Evolutionary conservation across 2,329 filamentous ascomycete genomes (phyloP).

Genomic region (Chrysoporthe cubensis): DNA sequence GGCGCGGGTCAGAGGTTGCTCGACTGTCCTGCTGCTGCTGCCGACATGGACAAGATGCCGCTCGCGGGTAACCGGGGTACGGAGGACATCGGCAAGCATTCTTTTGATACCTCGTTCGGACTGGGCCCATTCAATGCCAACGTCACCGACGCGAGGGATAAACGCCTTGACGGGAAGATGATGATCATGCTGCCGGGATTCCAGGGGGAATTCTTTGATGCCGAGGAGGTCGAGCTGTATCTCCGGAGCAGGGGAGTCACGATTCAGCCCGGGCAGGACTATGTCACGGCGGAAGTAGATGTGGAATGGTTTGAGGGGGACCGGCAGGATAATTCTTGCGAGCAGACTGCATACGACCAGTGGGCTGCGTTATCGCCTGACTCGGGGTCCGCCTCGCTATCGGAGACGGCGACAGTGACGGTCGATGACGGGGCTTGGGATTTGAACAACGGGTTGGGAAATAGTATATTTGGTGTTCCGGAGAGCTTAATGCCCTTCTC

Average conservation of each 20-base stretch:
- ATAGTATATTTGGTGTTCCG: background rate
- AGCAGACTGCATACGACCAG: background rate
- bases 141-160: conserved; percentile 46
- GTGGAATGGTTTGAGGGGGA: conserved; percentile 43
- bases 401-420: conserved; percentile 7
- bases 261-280: conserved; percentile 64
- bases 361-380: background rate
- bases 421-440: background rate
- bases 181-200: conserved; percentile 62
- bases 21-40: background rate
- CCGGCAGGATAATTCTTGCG: background rate
- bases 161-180: conserved; percentile 51
- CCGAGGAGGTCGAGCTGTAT: conserved; percentile 77
- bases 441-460: background rate
- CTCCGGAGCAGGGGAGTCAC: conserved; percentile 65
- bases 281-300: conserved; percentile 62
- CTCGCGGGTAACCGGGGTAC: conserved; percentile 45
- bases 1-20: conserved; percentile 22
- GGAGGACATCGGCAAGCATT: conserved; percentile 33
- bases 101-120: conserved; percentile 42
- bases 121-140: conserved; percentile 54
- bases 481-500: background rate
- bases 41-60: conserved; percentile 19
- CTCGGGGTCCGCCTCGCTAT: background rate
- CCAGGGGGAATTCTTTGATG: conserved; percentile 76